Percentiles rank a stretch among this genome's conserved stretches.
Evolutionary conservation across 768 basidiomycete genomes (phyloP).

Genomic region (Suillus decipiens): DNA sequence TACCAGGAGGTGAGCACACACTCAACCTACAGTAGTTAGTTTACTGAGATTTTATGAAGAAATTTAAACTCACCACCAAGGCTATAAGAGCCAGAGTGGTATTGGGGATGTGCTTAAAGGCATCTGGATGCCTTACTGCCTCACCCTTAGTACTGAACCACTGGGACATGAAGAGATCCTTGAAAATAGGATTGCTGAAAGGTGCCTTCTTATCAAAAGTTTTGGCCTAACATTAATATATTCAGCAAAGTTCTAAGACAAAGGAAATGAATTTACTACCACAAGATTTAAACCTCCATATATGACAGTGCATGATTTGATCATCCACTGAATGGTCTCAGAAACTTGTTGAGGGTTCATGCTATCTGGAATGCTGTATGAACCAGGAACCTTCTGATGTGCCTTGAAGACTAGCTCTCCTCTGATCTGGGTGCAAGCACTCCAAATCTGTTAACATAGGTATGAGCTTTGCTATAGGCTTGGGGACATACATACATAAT

Average conservation of each 20-base stretch:
- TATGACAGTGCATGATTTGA: background rate
- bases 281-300: background rate
- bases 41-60: background rate
- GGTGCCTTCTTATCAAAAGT: background rate
- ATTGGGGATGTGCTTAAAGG: slow-evolving; percentile 1
- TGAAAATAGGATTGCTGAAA: background rate
- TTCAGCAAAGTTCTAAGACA: background rate
- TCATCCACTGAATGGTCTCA: background rate
- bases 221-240: background rate
- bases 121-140: background rate
- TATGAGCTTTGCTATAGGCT: background rate
- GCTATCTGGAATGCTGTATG: background rate
- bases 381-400: background rate
- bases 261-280: background rate
- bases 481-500: background rate
- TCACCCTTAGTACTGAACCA: background rate
- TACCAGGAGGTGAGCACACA: background rate
- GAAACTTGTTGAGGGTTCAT: background rate
- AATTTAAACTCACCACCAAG: background rate
- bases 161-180: background rate
- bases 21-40: background rate
- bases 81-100: slow-evolving; percentile 1
- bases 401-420: slow-evolving; percentile 1
- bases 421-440: background rate
- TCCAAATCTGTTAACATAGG: background rate